Base-by-base conservation (phyloP, 495 filamentous ascomycete species). In the Podospora tetraspora region DNA sequence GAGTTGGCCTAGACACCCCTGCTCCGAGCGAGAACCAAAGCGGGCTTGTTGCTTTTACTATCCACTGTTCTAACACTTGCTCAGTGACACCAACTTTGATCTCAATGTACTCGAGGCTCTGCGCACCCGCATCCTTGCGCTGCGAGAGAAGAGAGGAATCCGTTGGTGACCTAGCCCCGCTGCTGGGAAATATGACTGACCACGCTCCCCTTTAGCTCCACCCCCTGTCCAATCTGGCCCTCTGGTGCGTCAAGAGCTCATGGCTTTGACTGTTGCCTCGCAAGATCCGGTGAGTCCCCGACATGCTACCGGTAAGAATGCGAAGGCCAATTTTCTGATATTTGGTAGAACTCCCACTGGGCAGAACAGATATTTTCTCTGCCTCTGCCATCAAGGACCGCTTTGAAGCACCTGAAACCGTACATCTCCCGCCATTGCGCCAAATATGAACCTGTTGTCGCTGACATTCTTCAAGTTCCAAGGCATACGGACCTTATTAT, bases 361-460 rank as follows among this genome's bases (percentile, higher is more conserved):
- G 84, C 85, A 27, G 82, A 87, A 70, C 80, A 84, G 21, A 85
- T 87, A 29, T 87, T 87, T 66, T 84, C 84, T 6, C 77, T 84
- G 5, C 82, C 81, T 1, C 74, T 84, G 58, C 81, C 83, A 10
- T 81, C 82, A 21, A 75, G 82, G 19, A 84, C 84, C 57, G 78
- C 79, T 25, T 71, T 86, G 68, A 84, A 81, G 69, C 75, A 80
- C 69, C 70, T 72, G n/a, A 73, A 43, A 65, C 64, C 69, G 74
- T 79, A 32, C 62, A 71, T 59, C 10, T 25, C 9, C 2, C 25
- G 19, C 19, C 24, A 6, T 25, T 34, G 61, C 25, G 7, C 4
- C 13, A 59, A 8, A 22, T 25, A 37, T 22, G 16, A 2, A 30
- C 6, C 7, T 12, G 11, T 19, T 8, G 37, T 30, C 56, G 59